A percentile compares a stretch with the other conserved stretches of the same genome.
Evolutionary conservation across 106 monocot species (phyloP).

Genomic region (Ottelia alismoides): DNA sequence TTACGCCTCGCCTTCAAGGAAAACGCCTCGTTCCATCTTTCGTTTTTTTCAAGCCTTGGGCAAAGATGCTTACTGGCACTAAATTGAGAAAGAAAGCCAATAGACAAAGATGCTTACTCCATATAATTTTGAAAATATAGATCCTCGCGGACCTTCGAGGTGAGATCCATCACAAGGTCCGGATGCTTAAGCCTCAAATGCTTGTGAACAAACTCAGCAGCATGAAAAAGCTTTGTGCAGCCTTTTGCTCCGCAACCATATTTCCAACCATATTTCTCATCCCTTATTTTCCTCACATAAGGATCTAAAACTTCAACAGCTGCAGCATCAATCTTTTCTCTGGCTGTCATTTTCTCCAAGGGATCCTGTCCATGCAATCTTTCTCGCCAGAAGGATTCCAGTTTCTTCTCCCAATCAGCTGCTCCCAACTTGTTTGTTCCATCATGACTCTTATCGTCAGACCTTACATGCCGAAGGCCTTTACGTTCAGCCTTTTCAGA

Average conservation of each 20-base stretch:
- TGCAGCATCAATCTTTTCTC: constrained; percentile 87
- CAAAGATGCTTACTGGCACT: neutral
- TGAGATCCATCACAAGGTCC: constrained; percentile 72
- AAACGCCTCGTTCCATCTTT: no score
- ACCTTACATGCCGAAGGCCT: constrained; percentile 70
- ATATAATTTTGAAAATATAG: constrained; percentile 95
- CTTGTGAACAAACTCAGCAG: constrained; percentile 94
- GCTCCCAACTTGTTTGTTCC: constrained; percentile 15
- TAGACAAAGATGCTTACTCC: constrained; percentile 47
- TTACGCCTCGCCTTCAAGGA: no score
- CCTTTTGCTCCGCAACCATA: constrained; percentile 99
- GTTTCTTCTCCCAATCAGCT: constrained; percentile 78
- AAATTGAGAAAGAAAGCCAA: neutral
- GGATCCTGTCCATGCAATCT: constrained; percentile 71
- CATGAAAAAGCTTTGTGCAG: constrained; percentile 96
- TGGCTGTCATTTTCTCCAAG: constrained; percentile 60
- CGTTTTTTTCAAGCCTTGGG: no score
- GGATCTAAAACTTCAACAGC: constrained; percentile 74
- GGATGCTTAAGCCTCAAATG: constrained; percentile 92
- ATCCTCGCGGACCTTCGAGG: constrained; percentile 90
- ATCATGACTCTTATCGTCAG: constrained; percentile 44
- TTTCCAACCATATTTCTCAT: constrained; percentile 99
- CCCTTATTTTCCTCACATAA: constrained; percentile 82
- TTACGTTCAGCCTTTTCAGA: constrained; percentile 61
- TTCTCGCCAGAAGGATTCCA: constrained; percentile 75